These are phyloP conservation scores for Lathyrus sativus DNA, from an alignment of 306 rosid genomes.

Conservation along the genomic window DNA sequence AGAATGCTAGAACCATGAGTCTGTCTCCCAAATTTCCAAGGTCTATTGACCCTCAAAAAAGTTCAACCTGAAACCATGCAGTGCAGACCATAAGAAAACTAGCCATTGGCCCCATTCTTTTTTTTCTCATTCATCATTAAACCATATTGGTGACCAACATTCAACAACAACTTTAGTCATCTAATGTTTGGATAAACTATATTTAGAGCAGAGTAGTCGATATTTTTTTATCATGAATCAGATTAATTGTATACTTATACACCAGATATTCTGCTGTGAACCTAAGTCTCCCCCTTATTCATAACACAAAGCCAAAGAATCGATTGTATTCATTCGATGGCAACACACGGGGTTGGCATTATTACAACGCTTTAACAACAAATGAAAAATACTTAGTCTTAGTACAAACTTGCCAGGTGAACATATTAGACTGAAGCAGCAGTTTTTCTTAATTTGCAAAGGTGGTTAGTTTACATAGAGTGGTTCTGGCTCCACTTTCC, in stretches of 20 bases:
- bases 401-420: conserved; percentile 5
- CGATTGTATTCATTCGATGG: neutral
- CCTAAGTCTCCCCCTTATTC: conserved; percentile 7
- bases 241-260: neutral
- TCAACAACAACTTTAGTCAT: neutral
- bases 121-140: too few relatives aligned
- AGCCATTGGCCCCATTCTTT: too few relatives aligned
- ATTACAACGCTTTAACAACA: conserved; percentile 7
- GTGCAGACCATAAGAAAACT: too few relatives aligned
- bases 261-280: neutral
- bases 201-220: neutral
- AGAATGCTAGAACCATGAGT: too few relatives aligned
- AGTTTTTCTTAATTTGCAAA: conserved; percentile 10
- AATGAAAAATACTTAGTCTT: conserved; percentile 2
- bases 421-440: neutral
- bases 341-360: conserved; percentile 3
- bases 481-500: conserved; percentile 82
- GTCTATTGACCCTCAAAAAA: too few relatives aligned
- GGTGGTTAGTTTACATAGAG: conserved; percentile 50
- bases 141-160: neutral
- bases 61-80: too few relatives aligned
- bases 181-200: neutral
- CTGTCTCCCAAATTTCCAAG: too few relatives aligned
- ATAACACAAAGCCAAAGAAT: neutral
- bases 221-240: conserved; percentile 12